A percentile compares a stretch with the other conserved stretches of the same genome.
These are phyloP conservation scores for Agaricus sinodeliciosus DNA, from an alignment of 768 basidiomycete species.

Conservation along the genomic window DNA sequence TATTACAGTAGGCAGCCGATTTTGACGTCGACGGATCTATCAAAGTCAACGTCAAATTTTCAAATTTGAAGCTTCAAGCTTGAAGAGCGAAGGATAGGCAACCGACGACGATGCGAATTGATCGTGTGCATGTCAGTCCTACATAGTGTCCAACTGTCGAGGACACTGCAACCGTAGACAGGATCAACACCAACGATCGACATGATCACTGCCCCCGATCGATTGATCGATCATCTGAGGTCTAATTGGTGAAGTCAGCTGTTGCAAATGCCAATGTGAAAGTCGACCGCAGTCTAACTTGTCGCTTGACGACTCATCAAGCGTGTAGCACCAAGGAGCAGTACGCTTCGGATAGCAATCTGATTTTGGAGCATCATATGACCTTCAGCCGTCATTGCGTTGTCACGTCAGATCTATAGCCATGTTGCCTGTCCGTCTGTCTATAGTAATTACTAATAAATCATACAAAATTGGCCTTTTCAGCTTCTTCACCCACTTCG, in stretches of 20 bases:
- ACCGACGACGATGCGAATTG: neutral
- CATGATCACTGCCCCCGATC: too few species aligned
- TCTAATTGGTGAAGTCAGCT: neutral
- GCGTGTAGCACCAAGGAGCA: neutral
- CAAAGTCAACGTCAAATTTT: neutral
- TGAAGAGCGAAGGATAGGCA: neutral
- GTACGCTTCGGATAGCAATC: neutral
- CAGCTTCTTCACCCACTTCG: neutral
- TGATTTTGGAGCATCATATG: neutral
- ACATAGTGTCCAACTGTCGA: too few species aligned
- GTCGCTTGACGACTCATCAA: constrained; percentile 1
- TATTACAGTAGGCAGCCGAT: neutral
- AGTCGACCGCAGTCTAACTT: neutral
- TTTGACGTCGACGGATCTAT: neutral
- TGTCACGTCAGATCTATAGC: constrained; percentile 5
- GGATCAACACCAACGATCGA: constrained; percentile 1
- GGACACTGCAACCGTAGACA: too few species aligned
- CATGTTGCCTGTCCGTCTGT: neutral
- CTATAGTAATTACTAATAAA: too few species aligned
- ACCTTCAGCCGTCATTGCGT: neutral
- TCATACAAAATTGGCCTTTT: neutral
- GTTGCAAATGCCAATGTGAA: neutral
- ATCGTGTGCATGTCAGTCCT: too few species aligned
- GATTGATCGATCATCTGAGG: too few species aligned
- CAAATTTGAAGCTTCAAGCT: neutral